A percentile compares a stretch with the other conserved stretches of the same genome.
Conservation (phyloP, 441 rosid species). For the Corymbia calophylla region DNA sequence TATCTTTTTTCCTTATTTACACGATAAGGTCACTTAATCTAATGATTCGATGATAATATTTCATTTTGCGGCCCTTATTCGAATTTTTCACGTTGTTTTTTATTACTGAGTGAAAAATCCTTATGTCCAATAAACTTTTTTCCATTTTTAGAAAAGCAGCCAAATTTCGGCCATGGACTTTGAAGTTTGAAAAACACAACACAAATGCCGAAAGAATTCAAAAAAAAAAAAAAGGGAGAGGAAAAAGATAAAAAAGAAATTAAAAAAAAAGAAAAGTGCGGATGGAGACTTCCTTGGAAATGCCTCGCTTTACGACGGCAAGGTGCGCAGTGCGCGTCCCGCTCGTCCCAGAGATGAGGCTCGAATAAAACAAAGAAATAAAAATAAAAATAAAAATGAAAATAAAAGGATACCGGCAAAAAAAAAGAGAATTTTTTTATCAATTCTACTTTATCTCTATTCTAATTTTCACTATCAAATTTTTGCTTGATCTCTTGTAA, state of each 20-base stretch:
- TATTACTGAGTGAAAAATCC: no score
- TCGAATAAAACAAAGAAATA: neutral
- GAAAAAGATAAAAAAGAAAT: neutral
- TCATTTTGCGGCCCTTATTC: rapidly evolving
- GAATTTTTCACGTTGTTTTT: neutral
- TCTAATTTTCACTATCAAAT: no score
- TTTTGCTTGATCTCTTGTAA: no score
- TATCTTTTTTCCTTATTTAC: neutral
- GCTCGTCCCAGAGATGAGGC: neutral
- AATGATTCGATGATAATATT: rapidly evolving
- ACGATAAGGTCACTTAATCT: neutral
- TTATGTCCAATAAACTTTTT: no score
- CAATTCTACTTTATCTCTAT: no score
- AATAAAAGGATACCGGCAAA: neutral
- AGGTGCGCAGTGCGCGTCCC: neutral
- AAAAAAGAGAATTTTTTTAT: no score
- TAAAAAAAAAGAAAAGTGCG: neutral
- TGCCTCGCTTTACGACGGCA: neutral
- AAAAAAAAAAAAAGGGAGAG: neutral
- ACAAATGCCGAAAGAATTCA: neutral
- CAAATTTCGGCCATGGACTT: neutral
- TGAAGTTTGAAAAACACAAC: neutral
- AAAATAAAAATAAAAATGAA: neutral
- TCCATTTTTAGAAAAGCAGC: no score
- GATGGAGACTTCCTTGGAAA: neutral